phyloP scores from a whole-genome alignment of 768 basidiomycete species.

The Mycena crocata region DNA sequence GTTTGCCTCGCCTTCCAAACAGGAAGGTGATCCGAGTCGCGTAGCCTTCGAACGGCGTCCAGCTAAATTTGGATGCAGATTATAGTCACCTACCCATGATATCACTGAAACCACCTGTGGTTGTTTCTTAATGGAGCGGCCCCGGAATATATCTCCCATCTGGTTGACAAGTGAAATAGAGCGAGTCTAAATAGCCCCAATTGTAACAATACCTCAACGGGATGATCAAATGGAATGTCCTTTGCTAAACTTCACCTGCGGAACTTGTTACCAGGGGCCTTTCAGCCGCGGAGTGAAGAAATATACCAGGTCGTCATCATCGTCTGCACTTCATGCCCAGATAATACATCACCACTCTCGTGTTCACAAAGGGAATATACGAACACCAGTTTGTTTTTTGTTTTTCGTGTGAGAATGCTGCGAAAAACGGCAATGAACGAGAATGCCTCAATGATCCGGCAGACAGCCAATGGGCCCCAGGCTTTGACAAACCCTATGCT shows the following conservation, averaged over 20 bases:
- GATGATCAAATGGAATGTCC: not conserved
- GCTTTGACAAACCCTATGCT: constrained; percentile 13
- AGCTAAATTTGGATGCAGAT: not conserved
- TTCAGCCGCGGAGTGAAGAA: not conserved
- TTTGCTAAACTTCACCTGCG: constrained; percentile 17
- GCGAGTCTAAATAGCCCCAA: constrained; percentile 7
- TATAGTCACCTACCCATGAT: not conserved
- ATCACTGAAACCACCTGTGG: constrained; percentile 4
- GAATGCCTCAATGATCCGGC: constrained; percentile 16
- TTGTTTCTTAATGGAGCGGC: no score
- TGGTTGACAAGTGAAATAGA: not conserved
- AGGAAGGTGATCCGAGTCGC: constrained; percentile 42
- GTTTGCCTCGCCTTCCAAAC: constrained; percentile 41
- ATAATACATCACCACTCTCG: not conserved
- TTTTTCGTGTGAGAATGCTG: no score
- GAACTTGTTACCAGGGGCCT: constrained; percentile 6
- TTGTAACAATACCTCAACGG: not conserved
- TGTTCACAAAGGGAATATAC: constrained; percentile 1
- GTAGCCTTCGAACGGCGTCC: constrained; percentile 21
- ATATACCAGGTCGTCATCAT: constrained; percentile 22
- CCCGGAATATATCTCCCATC: no score
- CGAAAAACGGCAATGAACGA: no score
- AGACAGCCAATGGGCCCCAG: constrained; percentile 5
- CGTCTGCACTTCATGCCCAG: not conserved
- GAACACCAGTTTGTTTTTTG: no score